Percentiles rank a stretch among this genome's conserved stretches.
Conservation (phyloP, 1,139 yeast species). For the Suhomyces maxii region DNA sequence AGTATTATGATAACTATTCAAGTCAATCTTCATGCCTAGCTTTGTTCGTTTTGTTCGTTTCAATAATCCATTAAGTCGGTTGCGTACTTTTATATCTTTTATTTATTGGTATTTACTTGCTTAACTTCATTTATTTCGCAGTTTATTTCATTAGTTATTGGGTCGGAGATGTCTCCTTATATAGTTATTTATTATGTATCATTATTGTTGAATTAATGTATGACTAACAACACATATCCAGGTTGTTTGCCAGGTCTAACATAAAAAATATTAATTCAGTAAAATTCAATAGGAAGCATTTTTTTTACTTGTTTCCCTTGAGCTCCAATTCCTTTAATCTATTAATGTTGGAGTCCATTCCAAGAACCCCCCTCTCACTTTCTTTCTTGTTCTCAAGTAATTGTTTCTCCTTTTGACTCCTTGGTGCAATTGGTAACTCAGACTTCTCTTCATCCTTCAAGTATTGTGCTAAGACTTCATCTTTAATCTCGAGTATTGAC, state of each 20-base stretch:
- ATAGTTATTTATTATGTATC: slow-evolving; percentile 7
- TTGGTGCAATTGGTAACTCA: slow-evolving; percentile 19
- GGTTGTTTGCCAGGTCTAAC: neutral
- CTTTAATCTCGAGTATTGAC: slow-evolving; percentile 56
- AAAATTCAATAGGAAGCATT: neutral
- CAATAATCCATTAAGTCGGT: neutral
- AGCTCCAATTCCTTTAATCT: slow-evolving; percentile 33
- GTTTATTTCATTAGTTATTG: slow-evolving; percentile 1
- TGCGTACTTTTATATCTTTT: neutral
- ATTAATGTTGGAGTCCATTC: slow-evolving; percentile 36
- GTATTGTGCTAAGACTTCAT: slow-evolving; percentile 66
- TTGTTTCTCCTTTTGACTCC: slow-evolving; percentile 17
- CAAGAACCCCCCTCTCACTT: slow-evolving; percentile 20
- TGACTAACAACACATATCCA: too few relatives aligned
- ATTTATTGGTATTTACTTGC: slow-evolving; percentile 4
- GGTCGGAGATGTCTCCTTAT: slow-evolving; percentile 2
- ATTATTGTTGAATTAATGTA: neutral
- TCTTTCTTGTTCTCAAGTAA: slow-evolving; percentile 11
- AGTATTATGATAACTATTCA: too few relatives aligned
- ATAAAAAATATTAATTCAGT: neutral
- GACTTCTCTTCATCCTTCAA: slow-evolving; percentile 49
- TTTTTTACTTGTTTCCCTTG: slow-evolving; percentile 9
- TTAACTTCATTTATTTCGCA: neutral
- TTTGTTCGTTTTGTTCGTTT: too few relatives aligned
- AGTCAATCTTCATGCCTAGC: too few relatives aligned